Conservation (phyloP, 148 eudicot genomes). For the Persicaria maculosa region DNA sequence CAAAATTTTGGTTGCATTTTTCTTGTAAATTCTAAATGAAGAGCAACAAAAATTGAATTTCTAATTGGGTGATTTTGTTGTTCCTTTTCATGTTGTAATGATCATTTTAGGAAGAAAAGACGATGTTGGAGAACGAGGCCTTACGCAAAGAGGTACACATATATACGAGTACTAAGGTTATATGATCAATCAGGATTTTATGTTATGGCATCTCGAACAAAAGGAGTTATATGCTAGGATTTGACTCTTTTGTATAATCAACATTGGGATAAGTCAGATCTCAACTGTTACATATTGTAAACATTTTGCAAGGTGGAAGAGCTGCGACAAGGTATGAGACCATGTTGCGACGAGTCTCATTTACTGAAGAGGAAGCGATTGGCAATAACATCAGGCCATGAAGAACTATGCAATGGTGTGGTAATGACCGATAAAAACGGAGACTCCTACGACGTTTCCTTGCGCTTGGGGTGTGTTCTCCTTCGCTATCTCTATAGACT, state of each 20-base stretch:
- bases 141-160: constrained; percentile 40
- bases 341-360: constrained; percentile 22
- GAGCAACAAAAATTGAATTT: background rate
- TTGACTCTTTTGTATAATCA: too few relatives aligned
- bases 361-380: constrained; percentile 21
- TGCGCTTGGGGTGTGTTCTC: constrained; percentile 42
- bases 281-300: too few relatives aligned
- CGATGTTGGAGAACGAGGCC: constrained; percentile 34
- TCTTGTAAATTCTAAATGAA: background rate
- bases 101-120: constrained; percentile 37
- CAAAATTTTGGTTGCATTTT: background rate
- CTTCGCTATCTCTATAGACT: background rate
- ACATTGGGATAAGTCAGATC: too few relatives aligned
- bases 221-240: too few relatives aligned
- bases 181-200: too few relatives aligned
- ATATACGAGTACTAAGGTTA: too few relatives aligned
- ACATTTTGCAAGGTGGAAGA: constrained; percentile 36
- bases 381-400: constrained; percentile 6
- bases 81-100: background rate
- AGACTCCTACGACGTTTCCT: constrained; percentile 29
- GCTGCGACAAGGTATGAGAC: constrained; percentile 27
- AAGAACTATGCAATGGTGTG: constrained; percentile 17
- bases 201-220: too few relatives aligned
- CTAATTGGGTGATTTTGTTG: too few relatives aligned
- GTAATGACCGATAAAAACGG: constrained; percentile 26